Base-by-base conservation (phyloP, 176 grass and related monocot species). In the Carex scoparia region DNA sequence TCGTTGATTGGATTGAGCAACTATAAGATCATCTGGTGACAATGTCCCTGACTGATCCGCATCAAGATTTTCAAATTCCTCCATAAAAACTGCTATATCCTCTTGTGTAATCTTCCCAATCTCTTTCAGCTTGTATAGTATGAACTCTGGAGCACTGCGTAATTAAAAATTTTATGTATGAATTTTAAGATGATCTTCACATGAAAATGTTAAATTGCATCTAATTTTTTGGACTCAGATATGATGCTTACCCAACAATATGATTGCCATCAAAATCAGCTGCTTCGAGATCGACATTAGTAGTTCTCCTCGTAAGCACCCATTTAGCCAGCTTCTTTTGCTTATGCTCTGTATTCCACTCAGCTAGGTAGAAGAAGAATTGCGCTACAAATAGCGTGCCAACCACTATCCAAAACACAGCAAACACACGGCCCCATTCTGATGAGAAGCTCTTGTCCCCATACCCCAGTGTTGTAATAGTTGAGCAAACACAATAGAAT, bases 101-200 rank as follows among this genome's bases (percentile, higher is more conserved):
- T 95, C 93, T 88, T 92, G 88, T 54, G 32, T 98, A 28, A 98
- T 94, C 87, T 95, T 98, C 37, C 96, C 93, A 53, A 98, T 86
- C 75, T 98, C 96, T 88, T 95, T 98, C 64, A 98, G 91, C 88
- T 98, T 98, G 88, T 95, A 95, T 56, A 98, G 73, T 63, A 95
- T 92, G 86, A 98, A 98, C 83, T 98, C 96, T 59, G 93, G 88
- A 81, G 93, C 91, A 85, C 96, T 98, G 81, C 42, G 48, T 69
- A 89, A 54, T 77, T 63, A 14, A 92, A 68, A 68, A 18, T 30
- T 75, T 76, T 16, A 79, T 31, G 69, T 40, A 75, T n/a, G 8
- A 51, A 75, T 53, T 3, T 78, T 32, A n/a, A 44, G 69, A 75
- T 63, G n/a, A 65, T 64, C 13, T 51, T n/a, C 11, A 83, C 30